Evolutionary conservation across 2,329 filamentous ascomycete species (phyloP).

Genomic region (Clarireedia sp.): DNA sequence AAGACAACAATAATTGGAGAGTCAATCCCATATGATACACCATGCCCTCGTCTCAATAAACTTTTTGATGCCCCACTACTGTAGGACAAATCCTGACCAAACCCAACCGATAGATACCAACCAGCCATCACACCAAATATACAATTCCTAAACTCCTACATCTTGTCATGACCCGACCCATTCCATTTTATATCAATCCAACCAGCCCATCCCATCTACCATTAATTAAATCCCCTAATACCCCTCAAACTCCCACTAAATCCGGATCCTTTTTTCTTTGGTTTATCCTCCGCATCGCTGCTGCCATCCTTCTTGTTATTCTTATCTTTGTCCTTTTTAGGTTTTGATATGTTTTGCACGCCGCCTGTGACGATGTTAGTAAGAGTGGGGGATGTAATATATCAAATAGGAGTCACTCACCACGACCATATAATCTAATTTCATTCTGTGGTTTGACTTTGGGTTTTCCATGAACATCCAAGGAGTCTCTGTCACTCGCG

Average conservation of each 20-base stretch:
- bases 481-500: conserved; percentile 12
- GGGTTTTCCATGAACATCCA: conserved; percentile 34
- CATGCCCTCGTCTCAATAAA: no score
- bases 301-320: conserved; percentile 5
- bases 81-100: no score
- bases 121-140: neutral
- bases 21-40: no score
- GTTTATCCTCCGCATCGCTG: conserved; percentile 16
- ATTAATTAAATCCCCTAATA: neutral
- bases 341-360: neutral
- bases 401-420: conserved; percentile 31
- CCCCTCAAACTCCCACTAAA: neutral
- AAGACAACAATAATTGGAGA: no score
- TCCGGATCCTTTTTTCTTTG: conserved; percentile 1
- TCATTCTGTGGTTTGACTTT: conserved; percentile 42
- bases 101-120: no score
- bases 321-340: conserved; percentile 5
- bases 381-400: neutral
- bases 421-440: conserved; percentile 45
- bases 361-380: conserved; percentile 1
- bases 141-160: neutral
- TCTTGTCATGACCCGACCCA: neutral
- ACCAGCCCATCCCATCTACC: no score
- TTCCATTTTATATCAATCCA: no score
- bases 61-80: no score